These are phyloP conservation scores for Debaryomyces fabryi DNA, from an alignment of 1,139 yeast species.

Conservation along the genomic window DNA sequence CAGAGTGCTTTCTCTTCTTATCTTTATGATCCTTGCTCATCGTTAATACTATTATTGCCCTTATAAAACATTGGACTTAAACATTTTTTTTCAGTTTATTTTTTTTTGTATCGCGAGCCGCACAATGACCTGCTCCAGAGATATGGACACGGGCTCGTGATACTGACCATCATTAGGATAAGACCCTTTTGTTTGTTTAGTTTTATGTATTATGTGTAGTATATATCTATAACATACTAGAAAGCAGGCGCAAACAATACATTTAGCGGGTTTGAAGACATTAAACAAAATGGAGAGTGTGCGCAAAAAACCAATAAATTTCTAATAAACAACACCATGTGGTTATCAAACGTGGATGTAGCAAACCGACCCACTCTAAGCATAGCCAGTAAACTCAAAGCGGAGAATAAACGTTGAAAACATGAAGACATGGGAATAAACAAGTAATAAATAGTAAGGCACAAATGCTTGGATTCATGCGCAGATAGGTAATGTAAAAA, in stretches of 20 bases:
- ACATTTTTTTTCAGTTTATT: conserved; percentile 2
- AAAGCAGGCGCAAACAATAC: background rate
- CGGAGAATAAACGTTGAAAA: background rate
- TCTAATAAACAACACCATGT: background rate
- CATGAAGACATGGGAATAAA: background rate
- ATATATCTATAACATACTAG: conserved; percentile 11
- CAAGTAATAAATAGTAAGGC: background rate
- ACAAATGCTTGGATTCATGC: background rate
- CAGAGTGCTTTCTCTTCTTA: conserved; percentile 47
- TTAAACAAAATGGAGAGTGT: background rate
- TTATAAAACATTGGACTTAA: conserved; percentile 13
- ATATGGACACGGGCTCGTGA: conserved; percentile 6
- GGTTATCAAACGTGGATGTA: background rate
- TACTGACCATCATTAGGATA: background rate
- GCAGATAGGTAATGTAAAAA: background rate
- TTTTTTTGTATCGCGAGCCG: conserved; percentile 6
- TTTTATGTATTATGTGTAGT: background rate
- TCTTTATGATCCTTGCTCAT: conserved; percentile 42
- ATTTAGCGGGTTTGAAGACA: background rate
- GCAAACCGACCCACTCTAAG: background rate
- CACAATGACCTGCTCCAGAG: conserved; percentile 7
- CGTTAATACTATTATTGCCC: conserved; percentile 14
- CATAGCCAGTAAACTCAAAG: background rate
- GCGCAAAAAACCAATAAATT: background rate
- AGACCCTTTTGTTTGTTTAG: conserved; percentile 6